Base-by-base conservation (phyloP, 192 early-diverging fungal species). In the Pilaira anomala region DNA sequence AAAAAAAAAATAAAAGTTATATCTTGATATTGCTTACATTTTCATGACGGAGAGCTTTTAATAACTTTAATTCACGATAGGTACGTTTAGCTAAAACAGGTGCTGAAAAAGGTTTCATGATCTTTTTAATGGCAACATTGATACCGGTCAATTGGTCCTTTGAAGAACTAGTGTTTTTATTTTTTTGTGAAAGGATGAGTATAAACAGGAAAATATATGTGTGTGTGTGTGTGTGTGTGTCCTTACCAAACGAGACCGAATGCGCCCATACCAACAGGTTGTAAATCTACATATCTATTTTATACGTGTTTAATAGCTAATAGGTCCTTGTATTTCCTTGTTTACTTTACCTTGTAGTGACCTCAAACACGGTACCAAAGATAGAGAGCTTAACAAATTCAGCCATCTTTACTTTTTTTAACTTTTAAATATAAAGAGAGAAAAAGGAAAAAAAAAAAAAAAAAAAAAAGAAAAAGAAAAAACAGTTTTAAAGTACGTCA, bases 191-290 rank as follows among this genome's bases (percentile, higher is more conserved):
- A n/a, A 50, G 13, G 22, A 28, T 14, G 40, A 14, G 14, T 45
- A 63, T 19, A 28, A 16, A 21, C n/a, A 22, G 5, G 24, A 3
- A 48, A 7, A 48, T 48, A 49, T 2, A 19, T 12, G 24, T n/a
- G n/a, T n/a, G n/a, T n/a, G n/a, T n/a, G n/a, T n/a, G n/a, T 28
- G 12, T 24, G 14, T 18, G 11, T 24, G 30, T 44, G 3, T 50
- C 2, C 28, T 76, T 85, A 95, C 91, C 96, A 98, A 21, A 98
- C 96, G 7, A 98, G 81, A 73, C 96, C 96, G 75, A 97, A 98
- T 3, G 96, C 93, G 41, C 96, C 96, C 91, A 97, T 94, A 29
- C 96, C 96, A 19, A 98, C 90, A 8, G 95, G 92, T 70, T 95
- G 87, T 49, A 97, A 80, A 77, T 94, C 88, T 9, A 89, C 87